Percentiles rank a stretch among this genome's conserved stretches.
These are phyloP conservation scores for Cyberlindnera euphorbiae DNA, from an alignment of 805 yeast species.

Conservation along the genomic window DNA sequence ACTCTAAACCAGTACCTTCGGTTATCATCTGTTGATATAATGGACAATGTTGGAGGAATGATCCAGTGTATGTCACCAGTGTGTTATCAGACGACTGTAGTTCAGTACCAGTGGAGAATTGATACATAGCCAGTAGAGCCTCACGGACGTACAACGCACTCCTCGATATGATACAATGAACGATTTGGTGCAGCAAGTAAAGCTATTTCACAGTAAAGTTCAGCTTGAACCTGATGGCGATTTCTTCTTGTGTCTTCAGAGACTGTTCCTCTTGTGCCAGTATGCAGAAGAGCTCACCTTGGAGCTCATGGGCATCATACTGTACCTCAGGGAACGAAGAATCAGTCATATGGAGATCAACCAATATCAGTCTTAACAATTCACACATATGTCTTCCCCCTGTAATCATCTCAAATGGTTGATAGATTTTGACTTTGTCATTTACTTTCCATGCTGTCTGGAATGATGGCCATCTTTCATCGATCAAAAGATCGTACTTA, in stretches of 20 bases:
- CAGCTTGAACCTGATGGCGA: not conserved
- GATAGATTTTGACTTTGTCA: constrained; percentile 32
- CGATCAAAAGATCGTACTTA: constrained; percentile 37
- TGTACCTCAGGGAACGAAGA: constrained; percentile 1
- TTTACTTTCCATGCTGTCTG: constrained; percentile 4
- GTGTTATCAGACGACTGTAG: constrained; percentile 10
- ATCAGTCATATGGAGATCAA: constrained; percentile 24
- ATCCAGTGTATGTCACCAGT: constrained; percentile 46
- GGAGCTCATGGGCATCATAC: constrained; percentile 4
- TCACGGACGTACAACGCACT: constrained; percentile 6
- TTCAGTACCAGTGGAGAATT: constrained; percentile 2
- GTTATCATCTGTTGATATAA: constrained; percentile 27
- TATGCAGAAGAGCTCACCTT: constrained; percentile 3
- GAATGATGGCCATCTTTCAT: constrained; percentile 24
- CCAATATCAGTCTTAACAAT: constrained; percentile 39
- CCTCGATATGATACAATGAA: constrained; percentile 1
- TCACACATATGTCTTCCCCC: constrained; percentile 57
- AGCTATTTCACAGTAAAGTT: not conserved
- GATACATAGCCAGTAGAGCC: constrained; percentile 10
- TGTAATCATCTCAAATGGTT: constrained; percentile 52
- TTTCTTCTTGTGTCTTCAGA: not conserved
- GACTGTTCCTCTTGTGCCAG: not conserved
- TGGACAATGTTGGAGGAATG: constrained; percentile 42
- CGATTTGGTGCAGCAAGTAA: not conserved
- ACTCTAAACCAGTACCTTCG: constrained; percentile 30